Evolutionary conservation across 805 yeast species (phyloP), one percentile per base, ranked within the genome.

Genomic region (Vanderwaltozyma polyspora): DNA sequence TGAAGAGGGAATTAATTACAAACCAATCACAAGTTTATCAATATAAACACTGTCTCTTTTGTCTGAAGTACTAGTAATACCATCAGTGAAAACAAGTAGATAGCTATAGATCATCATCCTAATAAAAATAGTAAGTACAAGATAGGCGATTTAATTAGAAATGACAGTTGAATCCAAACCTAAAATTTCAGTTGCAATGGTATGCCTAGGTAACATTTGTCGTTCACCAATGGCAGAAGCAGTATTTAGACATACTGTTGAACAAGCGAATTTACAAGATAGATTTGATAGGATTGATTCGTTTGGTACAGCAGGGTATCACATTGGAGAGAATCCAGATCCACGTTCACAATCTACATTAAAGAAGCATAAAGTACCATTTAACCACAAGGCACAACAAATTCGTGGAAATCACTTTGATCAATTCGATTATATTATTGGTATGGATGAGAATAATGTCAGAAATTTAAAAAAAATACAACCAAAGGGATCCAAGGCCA

Each of bases 141-240:
- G n/a, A n/a, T n/a, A n/a, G n/a, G n/a, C n/a, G n/a, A n/a, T n/a
- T n/a, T n/a, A n/a, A n/a, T n/a, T n/a, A n/a, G n/a, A n/a, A n/a
- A n/a, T n/a, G n/a, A n/a, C n/a, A n/a, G n/a, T n/a, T n/a, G n/a
- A n/a, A n/a, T n/a, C 47, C 13, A 30, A 35, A 22, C 6, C 6
- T 6, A 41, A 47, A 27, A 52, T 72, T 4, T 68, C 80, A 1
- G 93, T 87, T 9, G 95, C 93, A 1, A 86, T 87, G 54, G 89
- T 86, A 1, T 87, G 96, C 51, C 64, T 85, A 18, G 96, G 96
- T 3, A 87, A 87, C 57, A 76, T 82, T 16, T 86, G 96, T 52
- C 87, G 96, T 32, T 85, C 95, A 2, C 97, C 97, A 11, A 89
- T 87, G 97, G 96, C 97, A 0, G 96, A 89, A 52, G 95, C 95